Conservation (phyloP, 2,329 filamentous ascomycete species). For the Fusarium keratoplasticum region DNA sequence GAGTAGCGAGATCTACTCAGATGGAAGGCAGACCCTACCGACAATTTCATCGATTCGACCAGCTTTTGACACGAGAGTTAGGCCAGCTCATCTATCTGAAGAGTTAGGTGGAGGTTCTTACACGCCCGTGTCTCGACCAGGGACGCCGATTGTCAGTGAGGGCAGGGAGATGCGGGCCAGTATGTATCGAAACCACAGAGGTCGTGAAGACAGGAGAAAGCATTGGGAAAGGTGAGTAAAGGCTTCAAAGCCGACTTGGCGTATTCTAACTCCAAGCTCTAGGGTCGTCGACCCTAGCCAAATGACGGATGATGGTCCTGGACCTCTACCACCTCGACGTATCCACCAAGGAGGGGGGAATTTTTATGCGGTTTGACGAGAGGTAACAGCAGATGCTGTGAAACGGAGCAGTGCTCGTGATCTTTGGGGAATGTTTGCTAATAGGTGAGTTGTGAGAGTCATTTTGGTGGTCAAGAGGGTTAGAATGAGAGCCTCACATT, state of each 20-base stretch:
- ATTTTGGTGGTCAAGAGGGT: not conserved
- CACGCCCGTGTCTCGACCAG: not conserved
- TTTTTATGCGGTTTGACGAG: slow-evolving; percentile 11
- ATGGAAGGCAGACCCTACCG: slow-evolving; percentile 18
- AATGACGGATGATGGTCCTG: not conserved
- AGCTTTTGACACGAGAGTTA: slow-evolving; percentile 6
- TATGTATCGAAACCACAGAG: slow-evolving; percentile 5
- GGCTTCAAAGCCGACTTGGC: not conserved
- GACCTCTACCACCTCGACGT: slow-evolving; percentile 19
- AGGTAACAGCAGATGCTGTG: not conserved
- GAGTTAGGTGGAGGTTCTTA: not conserved
- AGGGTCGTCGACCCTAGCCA: slow-evolving; percentile 8
- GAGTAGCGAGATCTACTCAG: slow-evolving; percentile 15
- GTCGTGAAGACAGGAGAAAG: slow-evolving; percentile 16
- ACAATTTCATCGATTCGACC: slow-evolving; percentile 34
- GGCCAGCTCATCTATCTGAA: not conserved
- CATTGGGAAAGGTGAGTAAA: slow-evolving; percentile 21
- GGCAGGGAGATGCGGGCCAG: not conserved
- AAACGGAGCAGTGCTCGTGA: not conserved
- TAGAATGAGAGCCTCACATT: not conserved
- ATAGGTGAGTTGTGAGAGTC: not conserved
- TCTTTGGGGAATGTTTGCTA: not conserved
- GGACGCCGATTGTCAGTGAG: not conserved
- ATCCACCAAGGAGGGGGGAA: slow-evolving; percentile 31
- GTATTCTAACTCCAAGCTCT: not conserved